Evolutionary conservation across 805 yeast genomes (phyloP).

Genomic region (Pichia scutulata): DNA sequence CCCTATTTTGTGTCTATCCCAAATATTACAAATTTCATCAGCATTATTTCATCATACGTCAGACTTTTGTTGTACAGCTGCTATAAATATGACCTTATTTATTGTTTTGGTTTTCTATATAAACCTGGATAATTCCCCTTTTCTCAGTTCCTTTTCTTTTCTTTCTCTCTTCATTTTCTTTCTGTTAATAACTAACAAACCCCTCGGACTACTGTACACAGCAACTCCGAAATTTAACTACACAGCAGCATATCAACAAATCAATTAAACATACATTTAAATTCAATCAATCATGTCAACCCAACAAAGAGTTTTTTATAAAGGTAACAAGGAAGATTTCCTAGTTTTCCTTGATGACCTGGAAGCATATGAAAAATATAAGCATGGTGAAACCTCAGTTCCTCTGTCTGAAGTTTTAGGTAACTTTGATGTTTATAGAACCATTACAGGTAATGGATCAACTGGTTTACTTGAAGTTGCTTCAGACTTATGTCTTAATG

Average conservation of each 20-base stretch:
- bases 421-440: slow-evolving; percentile 55
- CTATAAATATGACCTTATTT: not conserved
- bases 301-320: slow-evolving; percentile 49
- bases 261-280: not conserved
- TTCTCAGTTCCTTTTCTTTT: not conserved
- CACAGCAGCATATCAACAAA: not conserved
- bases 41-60: not conserved
- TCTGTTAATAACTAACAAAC: too few relatives aligned
- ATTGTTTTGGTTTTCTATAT: not conserved
- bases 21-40: not conserved
- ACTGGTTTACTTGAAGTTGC: slow-evolving; percentile 71
- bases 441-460: slow-evolving; percentile 53
- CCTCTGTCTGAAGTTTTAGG: slow-evolving; percentile 60
- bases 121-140: not conserved
- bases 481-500: slow-evolving; percentile 51
- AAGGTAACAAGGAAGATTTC: slow-evolving; percentile 59
- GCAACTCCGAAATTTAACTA: not conserved
- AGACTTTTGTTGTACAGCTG: not conserved
- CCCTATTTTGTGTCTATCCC: too few relatives aligned
- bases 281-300: not conserved
- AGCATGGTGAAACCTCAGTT: slow-evolving; percentile 40
- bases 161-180: too few relatives aligned
- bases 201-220: not conserved
- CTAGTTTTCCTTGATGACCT: slow-evolving; percentile 54
- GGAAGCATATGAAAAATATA: slow-evolving; percentile 40